Base-by-base conservation (phyloP, 805 yeast species). In the Ogataea methanolica region DNA sequence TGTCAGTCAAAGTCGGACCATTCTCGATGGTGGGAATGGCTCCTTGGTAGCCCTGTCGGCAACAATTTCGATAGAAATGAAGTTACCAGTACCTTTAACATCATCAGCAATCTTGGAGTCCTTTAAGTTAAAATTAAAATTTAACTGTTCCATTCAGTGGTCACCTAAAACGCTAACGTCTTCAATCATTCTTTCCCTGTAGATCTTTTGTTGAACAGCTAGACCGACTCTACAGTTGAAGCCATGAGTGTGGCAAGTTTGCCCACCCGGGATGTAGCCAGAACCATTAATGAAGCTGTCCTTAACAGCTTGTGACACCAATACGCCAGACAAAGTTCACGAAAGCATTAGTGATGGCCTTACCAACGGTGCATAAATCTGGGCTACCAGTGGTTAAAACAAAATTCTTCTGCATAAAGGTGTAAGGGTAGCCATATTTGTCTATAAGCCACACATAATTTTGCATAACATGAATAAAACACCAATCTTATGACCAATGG, bases 11-110 rank as follows among this genome's bases (percentile, higher is more conserved):
- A 56, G 51, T 65, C 58, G 66, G 62, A 33, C 73, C 77, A 36
- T 73, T 62, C 41, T 66, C 63, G 37, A 66, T 47, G 17, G 59
- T 33, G 66, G 70, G 50, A 78, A 77, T 12, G 74, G 67, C 59
- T 76, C 77, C 55, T 78, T 79, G 19, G 83, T 74, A 16, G 57
- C 61, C 52, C 70, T 75, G 57, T 80, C 72, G 56, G 77, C 72
- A 49, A 79, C 84, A 44, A 79, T 68, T 61, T 81, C 86, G 41
- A 81, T 56, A 4, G 80, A 69, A 74, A 82, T 71, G 64, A 81
- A 81, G 36, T 79, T 76, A 51, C 85, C 86, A 48, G 78, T 67
- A 46, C 87, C 87, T 64, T 86, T 73, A 36, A 81, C 74, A 54
- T 81, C 82, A 49, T 84, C 86, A 21, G 72, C 80, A 44, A 72